Base-by-base conservation (phyloP, 768 basidiomycete genomes). In the Rhodotorula taiwanensis region DNA sequence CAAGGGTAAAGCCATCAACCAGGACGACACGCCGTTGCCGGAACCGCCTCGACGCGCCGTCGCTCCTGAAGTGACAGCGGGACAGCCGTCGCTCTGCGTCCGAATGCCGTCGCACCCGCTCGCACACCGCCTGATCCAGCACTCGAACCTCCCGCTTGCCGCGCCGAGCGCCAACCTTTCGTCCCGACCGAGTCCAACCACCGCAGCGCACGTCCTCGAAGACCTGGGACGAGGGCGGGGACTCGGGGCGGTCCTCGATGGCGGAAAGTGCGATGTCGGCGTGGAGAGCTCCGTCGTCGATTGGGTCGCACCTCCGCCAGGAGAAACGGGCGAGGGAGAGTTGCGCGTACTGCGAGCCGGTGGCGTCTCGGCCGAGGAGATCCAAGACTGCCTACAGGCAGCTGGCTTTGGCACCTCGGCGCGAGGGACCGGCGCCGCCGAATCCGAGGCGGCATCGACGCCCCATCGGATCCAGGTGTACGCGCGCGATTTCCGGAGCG, bases 251-350 rank as follows among this genome's bases (percentile, higher is more conserved):
- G 87, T 99, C 47, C 77, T 99, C 10, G 94, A 98, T 71, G 95
- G 94, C n/a, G 94, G 93, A 0, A 73, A 84, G 5, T 95, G 93
- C 72, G 81, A 82, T 3, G 86, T 98, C 11, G 95, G 95, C 1
- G 75, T 99, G 63, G 95, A 99, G 77, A 93, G 90, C 74, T 98
- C 95, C 0, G 95, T 99, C 14, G 82, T 97, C 7, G 90, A 95
- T 75, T 94, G 88, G 13, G 77, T 95, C 41, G 66, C 54, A 6
- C 74, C 72, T 67, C 55, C 41, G 27, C 53, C 71, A 15, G 71
- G 55, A 5, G 51, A 58, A 3, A 47, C 62, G 3, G 74, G 69
- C 18, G 86, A 88, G 72, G 88, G 88, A 9, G 79, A 82, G 47
- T 76, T 98, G 43, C 84, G 92, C 56, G 80, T 99, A 10, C 77